Conservation (phyloP, 176 grass and related monocot species). For the Panicum miliaceum region DNA sequence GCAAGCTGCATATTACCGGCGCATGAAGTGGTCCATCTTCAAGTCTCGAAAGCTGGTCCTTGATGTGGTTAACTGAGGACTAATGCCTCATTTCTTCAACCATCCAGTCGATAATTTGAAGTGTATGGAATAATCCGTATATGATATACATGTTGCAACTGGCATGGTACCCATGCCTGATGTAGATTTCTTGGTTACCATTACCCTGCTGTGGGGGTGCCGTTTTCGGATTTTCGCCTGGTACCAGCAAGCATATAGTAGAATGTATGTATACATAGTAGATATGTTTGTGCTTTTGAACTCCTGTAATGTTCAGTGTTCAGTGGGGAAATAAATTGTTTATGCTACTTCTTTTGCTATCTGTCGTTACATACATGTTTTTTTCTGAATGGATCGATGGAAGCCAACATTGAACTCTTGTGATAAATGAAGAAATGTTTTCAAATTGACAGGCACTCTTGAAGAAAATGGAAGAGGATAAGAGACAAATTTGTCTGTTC, state of each 20-base stretch:
- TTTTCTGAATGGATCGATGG: background rate
- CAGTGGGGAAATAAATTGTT: background rate
- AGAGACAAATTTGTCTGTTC: background rate
- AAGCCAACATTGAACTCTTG: background rate
- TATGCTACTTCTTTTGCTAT: background rate
- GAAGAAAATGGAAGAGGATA: background rate
- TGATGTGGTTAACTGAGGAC: slow-evolving; percentile 63
- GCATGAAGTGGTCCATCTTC: slow-evolving; percentile 70
- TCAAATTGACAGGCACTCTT: background rate
- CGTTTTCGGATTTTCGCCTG: background rate
- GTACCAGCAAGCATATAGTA: slow-evolving; percentile 3
- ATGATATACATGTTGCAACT: slow-evolving; percentile 14
- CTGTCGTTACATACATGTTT: background rate
- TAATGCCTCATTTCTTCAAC: slow-evolving; percentile 6
- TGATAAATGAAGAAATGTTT: background rate
- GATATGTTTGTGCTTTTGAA: slow-evolving; percentile 13
- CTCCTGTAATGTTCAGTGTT: background rate
- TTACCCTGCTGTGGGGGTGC: background rate
- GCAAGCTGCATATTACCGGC: slow-evolving; percentile 77
- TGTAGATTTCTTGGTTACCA: background rate
- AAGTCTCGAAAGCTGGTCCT: slow-evolving; percentile 71
- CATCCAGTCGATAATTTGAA: background rate
- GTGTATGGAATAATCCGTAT: slow-evolving; percentile 25
- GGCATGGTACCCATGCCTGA: background rate
- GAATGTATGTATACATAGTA: background rate